Evolutionary conservation across 2,329 filamentous ascomycete genomes (phyloP).

Genomic region (Fusarium globosum): DNA sequence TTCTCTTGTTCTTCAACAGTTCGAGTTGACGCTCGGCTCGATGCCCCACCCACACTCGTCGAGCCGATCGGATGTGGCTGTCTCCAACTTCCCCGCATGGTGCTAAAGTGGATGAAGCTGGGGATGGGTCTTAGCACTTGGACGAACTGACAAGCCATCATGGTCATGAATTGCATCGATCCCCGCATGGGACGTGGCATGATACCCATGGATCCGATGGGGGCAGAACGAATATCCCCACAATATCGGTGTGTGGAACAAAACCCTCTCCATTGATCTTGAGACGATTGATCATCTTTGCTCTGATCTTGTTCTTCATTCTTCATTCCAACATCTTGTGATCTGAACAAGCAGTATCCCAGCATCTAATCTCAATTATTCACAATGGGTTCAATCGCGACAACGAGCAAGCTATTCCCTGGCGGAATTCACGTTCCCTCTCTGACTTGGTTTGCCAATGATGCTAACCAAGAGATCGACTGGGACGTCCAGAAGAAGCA

Average conservation of each 20-base stretch:
- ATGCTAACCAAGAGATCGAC: conserved; percentile 63
- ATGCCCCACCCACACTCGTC: conserved; percentile 42
- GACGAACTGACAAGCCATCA: conserved; percentile 8
- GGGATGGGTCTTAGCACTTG: conserved; percentile 2
- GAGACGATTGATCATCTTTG: conserved; percentile 5
- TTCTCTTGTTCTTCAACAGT: background rate
- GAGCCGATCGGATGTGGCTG: conserved; percentile 43
- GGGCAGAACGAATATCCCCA: conserved; percentile 16
- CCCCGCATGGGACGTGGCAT: conserved; percentile 29
- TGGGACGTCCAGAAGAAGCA: conserved; percentile 66
- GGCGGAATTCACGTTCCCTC: conserved; percentile 67
- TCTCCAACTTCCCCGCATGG: conserved; percentile 45
- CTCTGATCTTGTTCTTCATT: conserved; percentile 1
- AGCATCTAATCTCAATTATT: background rate
- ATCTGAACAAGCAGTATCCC: background rate
- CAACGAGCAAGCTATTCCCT: conserved; percentile 52
- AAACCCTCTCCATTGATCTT: conserved; percentile 22
- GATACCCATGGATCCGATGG: conserved; percentile 24
- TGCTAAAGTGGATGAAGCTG: conserved; percentile 21
- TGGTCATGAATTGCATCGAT: conserved; percentile 1
- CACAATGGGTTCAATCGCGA: conserved; percentile 46
- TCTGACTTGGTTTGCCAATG: conserved; percentile 64
- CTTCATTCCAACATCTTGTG: background rate
- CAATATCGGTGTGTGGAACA: conserved; percentile 15
- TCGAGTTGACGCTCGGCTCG: conserved; percentile 34